Evolutionary conservation across 1,284 basidiomycete genomes (phyloP).

Genomic region (Trichosporon sp.): DNA sequence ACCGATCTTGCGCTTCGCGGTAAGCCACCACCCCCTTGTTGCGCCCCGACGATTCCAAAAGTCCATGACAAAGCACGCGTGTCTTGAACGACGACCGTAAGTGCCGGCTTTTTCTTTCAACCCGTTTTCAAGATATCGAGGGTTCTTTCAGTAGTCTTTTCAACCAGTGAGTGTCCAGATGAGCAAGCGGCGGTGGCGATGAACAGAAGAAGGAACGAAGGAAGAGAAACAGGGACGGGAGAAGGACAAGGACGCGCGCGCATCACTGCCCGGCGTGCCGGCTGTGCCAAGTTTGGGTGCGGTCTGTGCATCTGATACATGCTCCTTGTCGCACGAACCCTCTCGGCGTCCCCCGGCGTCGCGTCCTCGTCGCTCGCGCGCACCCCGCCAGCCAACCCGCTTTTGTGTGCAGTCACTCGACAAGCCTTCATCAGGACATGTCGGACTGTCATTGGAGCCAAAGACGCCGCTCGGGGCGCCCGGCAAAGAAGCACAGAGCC

Average conservation of each 20-base stretch:
- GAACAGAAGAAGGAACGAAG: neutral
- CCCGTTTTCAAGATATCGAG: neutral
- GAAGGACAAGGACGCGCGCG: neutral
- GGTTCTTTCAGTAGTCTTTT: neutral
- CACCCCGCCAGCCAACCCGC: neutral
- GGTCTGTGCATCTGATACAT: neutral
- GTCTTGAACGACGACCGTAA: constrained; percentile 2
- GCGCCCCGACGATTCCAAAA: neutral
- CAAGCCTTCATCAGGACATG: neutral
- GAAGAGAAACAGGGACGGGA: neutral
- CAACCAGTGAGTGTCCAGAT: neutral
- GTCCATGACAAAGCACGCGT: neutral
- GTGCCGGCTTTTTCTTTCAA: constrained; percentile 3
- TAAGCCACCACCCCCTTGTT: neutral
- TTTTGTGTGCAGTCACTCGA: neutral
- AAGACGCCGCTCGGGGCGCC: neutral
- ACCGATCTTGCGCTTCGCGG: neutral
- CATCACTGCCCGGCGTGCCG: neutral
- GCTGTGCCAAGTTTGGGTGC: neutral
- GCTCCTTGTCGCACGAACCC: neutral
- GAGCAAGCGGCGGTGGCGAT: neutral
- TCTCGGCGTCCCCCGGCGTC: neutral
- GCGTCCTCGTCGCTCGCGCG: neutral
- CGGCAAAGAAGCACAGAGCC: neutral
- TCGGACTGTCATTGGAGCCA: neutral